These are phyloP conservation scores for Penicillium sp. DNA, from an alignment of 2,329 filamentous ascomycete species.

Conservation along the genomic window DNA sequence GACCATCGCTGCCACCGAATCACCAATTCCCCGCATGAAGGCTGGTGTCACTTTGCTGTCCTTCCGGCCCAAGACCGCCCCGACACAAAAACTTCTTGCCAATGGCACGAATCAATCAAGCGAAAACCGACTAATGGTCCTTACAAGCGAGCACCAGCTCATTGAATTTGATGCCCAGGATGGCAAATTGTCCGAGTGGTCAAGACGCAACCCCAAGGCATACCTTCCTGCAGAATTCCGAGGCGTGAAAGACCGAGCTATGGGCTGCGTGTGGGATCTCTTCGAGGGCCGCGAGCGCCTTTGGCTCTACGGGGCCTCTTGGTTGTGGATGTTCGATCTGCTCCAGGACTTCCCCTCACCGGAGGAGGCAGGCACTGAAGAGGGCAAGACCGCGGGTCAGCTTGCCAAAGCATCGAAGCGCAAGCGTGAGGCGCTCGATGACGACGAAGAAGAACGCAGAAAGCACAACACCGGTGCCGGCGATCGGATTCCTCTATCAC, in stretches of 20 bases:
- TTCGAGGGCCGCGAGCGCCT: constrained; percentile 56
- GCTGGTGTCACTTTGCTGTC: constrained; percentile 64
- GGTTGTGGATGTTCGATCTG: constrained; percentile 90
- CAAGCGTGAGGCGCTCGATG: constrained; percentile 40
- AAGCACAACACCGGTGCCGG: constrained; percentile 55
- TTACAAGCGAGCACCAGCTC: constrained; percentile 64
- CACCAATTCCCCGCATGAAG: constrained; percentile 65
- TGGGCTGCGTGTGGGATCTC: constrained; percentile 80
- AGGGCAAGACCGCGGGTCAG: constrained; percentile 22
- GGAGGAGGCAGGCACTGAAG: constrained; percentile 29
- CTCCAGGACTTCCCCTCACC: constrained; percentile 60
- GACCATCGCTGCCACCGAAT: constrained; percentile 67
- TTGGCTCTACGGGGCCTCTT: constrained; percentile 84
- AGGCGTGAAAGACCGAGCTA: constrained; percentile 71
- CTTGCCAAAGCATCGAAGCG: constrained; percentile 37
- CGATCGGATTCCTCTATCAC: constrained; percentile 46
- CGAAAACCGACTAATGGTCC: constrained; percentile 55
- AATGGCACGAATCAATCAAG: constrained; percentile 45
- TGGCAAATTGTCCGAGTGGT: constrained; percentile 79
- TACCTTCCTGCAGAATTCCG: constrained; percentile 71
- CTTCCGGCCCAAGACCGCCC: constrained; percentile 51
- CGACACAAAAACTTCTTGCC: constrained; percentile 20
- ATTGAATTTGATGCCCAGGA: constrained; percentile 74
- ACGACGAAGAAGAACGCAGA: constrained; percentile 43
- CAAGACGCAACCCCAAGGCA: constrained; percentile 72